Base-by-base conservation (phyloP, 176 grass and related monocot genomes). In the Miscanthus lutarioriparius region DNA sequence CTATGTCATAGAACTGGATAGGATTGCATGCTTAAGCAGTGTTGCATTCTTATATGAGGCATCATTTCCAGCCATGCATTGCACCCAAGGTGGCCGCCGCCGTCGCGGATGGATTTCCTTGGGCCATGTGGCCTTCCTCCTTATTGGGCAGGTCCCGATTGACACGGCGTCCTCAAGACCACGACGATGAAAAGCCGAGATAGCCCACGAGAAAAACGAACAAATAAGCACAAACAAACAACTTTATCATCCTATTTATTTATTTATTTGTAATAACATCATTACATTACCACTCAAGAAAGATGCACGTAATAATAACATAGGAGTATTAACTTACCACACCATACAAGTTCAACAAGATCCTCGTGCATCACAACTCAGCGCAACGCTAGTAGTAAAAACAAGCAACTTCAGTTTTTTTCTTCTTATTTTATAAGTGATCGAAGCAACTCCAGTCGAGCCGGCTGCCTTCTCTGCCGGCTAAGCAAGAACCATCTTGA, bases 211-310 rank as follows among this genome's bases (percentile, higher is more conserved):
- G 16, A 53, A 19, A 53, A 67, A 36, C 3, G 63, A 19, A 36
- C 64, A 66, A 58, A 59, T 64, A 64, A 32, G 27, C 64, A 33
- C 64, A 65, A 66, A 66, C 64, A 67, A 67, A 65, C 63, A 68
- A 38, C 16, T 68, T 33, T 22, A 20, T 38, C 19, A 20, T 20
- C 30, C 19, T 53, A 53, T 53, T 53, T 22, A 56, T 56, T 53
- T 53, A 53, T 53, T 22, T 8, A 53, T 20, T 51, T 17, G 33
- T 35, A 35, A 35, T 1, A 39, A 12, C 17, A 22, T 70, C 38
- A 32, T 67, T 67, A 67, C 65, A 67, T 67, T 37, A 67, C 7
- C 30, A 30, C 64, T 66, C 30, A 33, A 67, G 16, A 67, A 27
- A 16, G 33, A 16, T 48, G n/a, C n/a, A 30, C 0, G 26, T 30